Base-by-base conservation (phyloP, 106 monocot species). In the Apostasia ramifera region DNA sequence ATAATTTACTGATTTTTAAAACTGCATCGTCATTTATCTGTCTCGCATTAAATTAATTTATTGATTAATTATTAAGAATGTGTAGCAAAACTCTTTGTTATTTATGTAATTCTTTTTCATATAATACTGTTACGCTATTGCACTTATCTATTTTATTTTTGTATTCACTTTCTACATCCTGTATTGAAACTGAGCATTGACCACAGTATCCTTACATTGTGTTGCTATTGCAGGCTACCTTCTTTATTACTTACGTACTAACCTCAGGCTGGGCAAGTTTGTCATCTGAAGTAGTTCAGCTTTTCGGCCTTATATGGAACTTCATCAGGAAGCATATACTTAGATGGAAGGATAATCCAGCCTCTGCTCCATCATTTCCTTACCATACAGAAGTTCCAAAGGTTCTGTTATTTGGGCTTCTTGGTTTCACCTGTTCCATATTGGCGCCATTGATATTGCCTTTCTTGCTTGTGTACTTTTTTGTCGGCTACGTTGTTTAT, bases 201-300 rank as follows among this genome's bases (percentile, higher is more conserved):
- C 8, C 13, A 38, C 60, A 59, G 5, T 13, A n/a, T 48, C 53
- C 52, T 57, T 70, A 26, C n/a, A 60, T 6, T 73, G 68, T 51
- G 59, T 47, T 70, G 45, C 42, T 87, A 12, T 70, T 86, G 72
- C 84, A 92, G 97, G 97, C 92, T 10, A 97, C 97, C 11, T 89
- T 97, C 63, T 92, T 97, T 75, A 92, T 85, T 47, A 97, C 97
- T 59, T 97, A 97, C 79, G 92, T 97, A 68, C 69, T 97, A 57
- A 97, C 97, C 8, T 97, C 97, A 48, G 97, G 97, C n/a, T 97
- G 97, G 97, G 81, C 97, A 72, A 90, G 97, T 72, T 74, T 97
- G 57, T 92, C 92, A 42, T 82, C 89, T 41, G 97, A 97, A 81
- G 40, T 83, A 38, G 85, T 97, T 81, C 92, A 89, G 62, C 84